Evolutionary conservation across 805 yeast species (phyloP).

Genomic region (Metschnikowia lochheadii): DNA sequence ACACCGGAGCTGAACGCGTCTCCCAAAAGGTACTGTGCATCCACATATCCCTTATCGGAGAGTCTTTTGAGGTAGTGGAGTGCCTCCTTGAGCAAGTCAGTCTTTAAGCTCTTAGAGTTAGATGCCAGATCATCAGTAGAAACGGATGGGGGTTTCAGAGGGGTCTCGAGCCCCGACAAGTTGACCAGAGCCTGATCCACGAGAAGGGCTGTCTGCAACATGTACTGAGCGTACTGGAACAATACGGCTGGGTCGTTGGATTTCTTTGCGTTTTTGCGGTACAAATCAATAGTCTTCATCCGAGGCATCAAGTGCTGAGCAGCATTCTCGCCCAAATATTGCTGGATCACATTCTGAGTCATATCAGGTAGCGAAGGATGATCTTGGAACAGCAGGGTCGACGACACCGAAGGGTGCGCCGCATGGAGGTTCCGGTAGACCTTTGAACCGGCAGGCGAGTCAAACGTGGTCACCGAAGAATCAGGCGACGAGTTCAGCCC

Average conservation of each 20-base stretch:
- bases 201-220: conserved; percentile 74
- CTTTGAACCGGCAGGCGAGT: conserved; percentile 6
- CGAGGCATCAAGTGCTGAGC: conserved; percentile 57
- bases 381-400: conserved; percentile 36
- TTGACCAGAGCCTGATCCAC: conserved; percentile 7
- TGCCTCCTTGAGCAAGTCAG: conserved; percentile 73
- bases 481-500: conserved; percentile 4
- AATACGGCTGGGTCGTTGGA: conserved; percentile 82
- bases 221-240: conserved; percentile 86
- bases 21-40: conserved; percentile 89
- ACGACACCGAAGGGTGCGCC: conserved; percentile 30
- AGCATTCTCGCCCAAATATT: conserved; percentile 49
- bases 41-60: conserved; percentile 75
- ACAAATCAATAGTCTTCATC: conserved; percentile 79
- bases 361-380: conserved; percentile 42
- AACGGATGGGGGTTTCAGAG: background rate
- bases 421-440: conserved; percentile 20
- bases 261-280: conserved; percentile 79
- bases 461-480: conserved; percentile 2
- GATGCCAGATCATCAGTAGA: background rate
- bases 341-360: conserved; percentile 49
- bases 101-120: conserved; percentile 30
- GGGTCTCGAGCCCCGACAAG: background rate
- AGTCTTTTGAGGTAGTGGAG: conserved; percentile 62
- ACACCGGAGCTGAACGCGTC: conserved; percentile 86